These are phyloP conservation scores for Chimonanthus salicifolius DNA, from an alignment of 164 flowering plant genomes.

Conservation along the genomic window DNA sequence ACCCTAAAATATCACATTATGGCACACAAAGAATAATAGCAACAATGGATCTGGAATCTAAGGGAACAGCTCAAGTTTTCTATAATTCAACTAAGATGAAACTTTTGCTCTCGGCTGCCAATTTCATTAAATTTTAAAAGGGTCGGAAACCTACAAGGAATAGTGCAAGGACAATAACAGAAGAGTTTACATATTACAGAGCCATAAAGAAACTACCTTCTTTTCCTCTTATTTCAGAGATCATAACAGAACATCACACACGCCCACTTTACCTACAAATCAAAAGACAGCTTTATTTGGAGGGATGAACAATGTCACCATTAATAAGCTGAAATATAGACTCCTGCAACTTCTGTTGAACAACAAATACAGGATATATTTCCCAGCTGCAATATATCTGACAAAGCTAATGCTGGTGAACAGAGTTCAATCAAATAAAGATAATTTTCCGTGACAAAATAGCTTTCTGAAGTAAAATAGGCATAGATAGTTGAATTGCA, in stretches of 20 bases:
- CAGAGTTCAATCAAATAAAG: slow-evolving; percentile 15
- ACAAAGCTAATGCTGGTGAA: slow-evolving; percentile 9
- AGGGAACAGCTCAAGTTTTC: background rate
- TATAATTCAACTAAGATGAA: slow-evolving; percentile 5
- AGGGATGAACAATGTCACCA: slow-evolving; percentile 65
- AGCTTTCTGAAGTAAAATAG: background rate
- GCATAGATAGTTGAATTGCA: background rate
- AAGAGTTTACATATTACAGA: slow-evolving; percentile 36
- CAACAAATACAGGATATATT: slow-evolving; percentile 19
- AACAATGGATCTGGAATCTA: background rate
- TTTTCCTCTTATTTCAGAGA: slow-evolving; percentile 91
- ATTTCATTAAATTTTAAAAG: slow-evolving; percentile 1
- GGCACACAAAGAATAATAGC: background rate
- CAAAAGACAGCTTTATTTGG: slow-evolving; percentile 88
- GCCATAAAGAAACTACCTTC: slow-evolving; percentile 89
- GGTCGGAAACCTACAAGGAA: slow-evolving; percentile 17
- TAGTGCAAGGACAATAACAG: slow-evolving; percentile 17
- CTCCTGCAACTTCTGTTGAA: slow-evolving; percentile 28
- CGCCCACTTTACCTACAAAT: slow-evolving; percentile 98
- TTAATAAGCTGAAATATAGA: slow-evolving; percentile 41
- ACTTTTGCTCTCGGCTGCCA: background rate
- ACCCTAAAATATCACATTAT: background rate
- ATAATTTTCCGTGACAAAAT: slow-evolving; percentile 11
- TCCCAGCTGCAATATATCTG: slow-evolving; percentile 12
- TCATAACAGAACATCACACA: slow-evolving; percentile 68